A percentile compares a stretch with the other conserved stretches of the same genome.
These are phyloP conservation scores for Pyrus communis DNA, from an alignment of 306 rosid species.

Conservation along the genomic window DNA sequence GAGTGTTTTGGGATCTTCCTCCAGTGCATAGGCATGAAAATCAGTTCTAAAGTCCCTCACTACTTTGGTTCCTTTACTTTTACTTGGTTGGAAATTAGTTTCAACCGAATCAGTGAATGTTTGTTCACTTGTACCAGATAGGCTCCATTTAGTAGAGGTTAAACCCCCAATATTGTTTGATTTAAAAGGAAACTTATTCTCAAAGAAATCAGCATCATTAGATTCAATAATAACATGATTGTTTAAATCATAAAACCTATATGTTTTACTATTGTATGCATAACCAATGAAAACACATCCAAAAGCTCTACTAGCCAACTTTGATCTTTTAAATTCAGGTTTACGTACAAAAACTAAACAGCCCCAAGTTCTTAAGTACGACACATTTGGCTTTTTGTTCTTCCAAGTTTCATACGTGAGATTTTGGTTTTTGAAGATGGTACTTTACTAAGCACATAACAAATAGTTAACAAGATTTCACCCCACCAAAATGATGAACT, in stretches of 20 bases:
- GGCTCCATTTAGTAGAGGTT: background rate
- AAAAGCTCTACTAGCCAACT: background rate
- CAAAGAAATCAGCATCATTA: no score
- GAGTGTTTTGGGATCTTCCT: background rate
- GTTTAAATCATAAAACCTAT: background rate
- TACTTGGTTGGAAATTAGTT: background rate
- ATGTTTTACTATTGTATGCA: background rate
- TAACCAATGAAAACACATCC: conserved; percentile 4
- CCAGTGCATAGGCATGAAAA: background rate
- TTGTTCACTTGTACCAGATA: background rate
- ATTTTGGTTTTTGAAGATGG: background rate
- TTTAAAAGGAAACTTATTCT: no score
- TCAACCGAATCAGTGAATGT: background rate
- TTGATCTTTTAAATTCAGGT: background rate
- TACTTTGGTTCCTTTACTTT: background rate
- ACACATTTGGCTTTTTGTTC: background rate
- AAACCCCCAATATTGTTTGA: background rate
- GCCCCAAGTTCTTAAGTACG: background rate
- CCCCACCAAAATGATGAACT: background rate
- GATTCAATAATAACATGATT: background rate
- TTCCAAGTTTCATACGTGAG: background rate
- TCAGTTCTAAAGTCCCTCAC: background rate
- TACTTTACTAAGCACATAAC: background rate
- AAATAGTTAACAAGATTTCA: background rate
- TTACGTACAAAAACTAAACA: background rate